Evolutionary conservation across 805 yeast genomes (phyloP), one percentile per base, ranked within the genome.

Genomic region (Lipomyces starkeyi): DNA sequence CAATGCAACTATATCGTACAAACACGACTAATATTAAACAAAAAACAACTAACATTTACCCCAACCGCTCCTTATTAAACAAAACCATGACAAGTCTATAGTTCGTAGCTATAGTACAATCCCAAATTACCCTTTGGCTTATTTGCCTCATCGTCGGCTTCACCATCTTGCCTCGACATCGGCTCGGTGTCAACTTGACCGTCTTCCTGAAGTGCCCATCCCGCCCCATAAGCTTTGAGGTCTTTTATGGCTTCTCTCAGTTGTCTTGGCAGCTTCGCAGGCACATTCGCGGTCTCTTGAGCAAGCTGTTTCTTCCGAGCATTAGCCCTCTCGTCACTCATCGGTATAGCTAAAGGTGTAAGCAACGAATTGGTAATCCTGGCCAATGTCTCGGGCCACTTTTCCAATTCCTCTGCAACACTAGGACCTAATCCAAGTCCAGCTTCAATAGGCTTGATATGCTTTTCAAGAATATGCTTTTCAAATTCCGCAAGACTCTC

Each of bases 291-390:
- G 2, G 56, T 59, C 32, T 22, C 56, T 25, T 8, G 34, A 27
- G 43, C 25, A 8, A 40, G 43, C 29, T 27, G 27, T 27, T 59
- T 63, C 34, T 27, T 35, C 43, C 58, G 58, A 40, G 49, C 58
- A 40, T 59, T 49, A 9, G 67, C 60, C 25, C 14, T 27, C 14
- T 20, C 63, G 17, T 56, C 35, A 17, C 34, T 17, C 13, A 58
- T 60, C 40, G 66, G 69, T 40, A 53, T 57, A 3, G 69, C 61
- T 49, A 58, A 25, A 2, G 69, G 69, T 2, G 66, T 63, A 13
- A 32, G 52, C 20, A 62, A 20, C 8, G 47, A 22, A n/a, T n/a
- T 34, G 14, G 20, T 34, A 54, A 43, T 49, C 17, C 57, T 22
- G 3, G 14, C 40, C 29, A 27, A 25, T 14, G 20, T 17, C 9